These are phyloP conservation scores for Trichosporon ovoides DNA, from an alignment of 1,284 basidiomycete genomes.

Conservation along the genomic window DNA sequence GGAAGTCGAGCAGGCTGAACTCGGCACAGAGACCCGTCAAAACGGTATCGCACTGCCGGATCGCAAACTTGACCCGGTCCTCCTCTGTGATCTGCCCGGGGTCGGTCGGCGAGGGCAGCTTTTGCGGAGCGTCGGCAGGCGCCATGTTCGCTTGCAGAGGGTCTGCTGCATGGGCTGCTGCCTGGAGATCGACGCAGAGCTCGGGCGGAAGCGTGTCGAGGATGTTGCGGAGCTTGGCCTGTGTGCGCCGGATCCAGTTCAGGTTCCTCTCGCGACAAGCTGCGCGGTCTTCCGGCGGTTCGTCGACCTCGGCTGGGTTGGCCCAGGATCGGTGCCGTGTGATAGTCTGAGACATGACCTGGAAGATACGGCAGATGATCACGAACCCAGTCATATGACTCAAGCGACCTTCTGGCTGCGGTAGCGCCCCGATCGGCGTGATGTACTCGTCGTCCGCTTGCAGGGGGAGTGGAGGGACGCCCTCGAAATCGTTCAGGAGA, in stretches of 20 bases:
- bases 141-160: too few relatives aligned
- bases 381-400: conserved; percentile 29
- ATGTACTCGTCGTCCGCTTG: conserved; percentile 36
- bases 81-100: too few relatives aligned
- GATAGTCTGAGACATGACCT: conserved; percentile 28
- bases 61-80: not conserved
- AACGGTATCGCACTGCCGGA: not conserved
- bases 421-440: conserved; percentile 14
- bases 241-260: conserved; percentile 8
- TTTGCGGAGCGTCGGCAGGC: too few relatives aligned
- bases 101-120: too few relatives aligned
- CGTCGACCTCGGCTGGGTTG: not conserved
- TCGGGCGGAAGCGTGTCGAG: conserved; percentile 7
- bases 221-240: conserved; percentile 5
- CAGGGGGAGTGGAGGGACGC: conserved; percentile 25
- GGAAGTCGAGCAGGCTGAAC: conserved; percentile 31
- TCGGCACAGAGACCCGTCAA: conserved; percentile 17
- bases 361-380: conserved; percentile 24
- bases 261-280: not conserved
- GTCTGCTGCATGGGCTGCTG: not conserved
- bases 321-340: conserved; percentile 26
- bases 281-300: not conserved
- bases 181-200: not conserved
- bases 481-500: conserved; percentile 27
- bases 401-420: conserved; percentile 13